phyloP scores from a whole-genome alignment of 148 eudicot genomes.

The Hydrangea macrophylla region DNA sequence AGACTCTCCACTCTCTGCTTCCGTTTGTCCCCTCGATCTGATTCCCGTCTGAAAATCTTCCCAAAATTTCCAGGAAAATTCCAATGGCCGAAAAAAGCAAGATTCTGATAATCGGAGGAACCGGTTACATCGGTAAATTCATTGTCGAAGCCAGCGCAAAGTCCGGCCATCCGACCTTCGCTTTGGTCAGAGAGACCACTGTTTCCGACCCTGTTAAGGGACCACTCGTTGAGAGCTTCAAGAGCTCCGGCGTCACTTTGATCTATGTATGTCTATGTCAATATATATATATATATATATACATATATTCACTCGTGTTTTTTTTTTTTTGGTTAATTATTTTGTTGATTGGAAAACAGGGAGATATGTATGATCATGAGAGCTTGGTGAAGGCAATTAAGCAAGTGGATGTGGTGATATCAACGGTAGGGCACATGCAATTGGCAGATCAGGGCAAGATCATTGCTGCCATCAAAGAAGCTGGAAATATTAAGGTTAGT shows the following conservation, averaged over 20 bases:
- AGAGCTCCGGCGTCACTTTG: constrained; percentile 35
- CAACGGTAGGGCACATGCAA: constrained; percentile 29
- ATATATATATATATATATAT: neutral
- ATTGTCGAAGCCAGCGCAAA: constrained; percentile 51
- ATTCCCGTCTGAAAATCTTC: too few species aligned
- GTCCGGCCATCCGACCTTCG: constrained; percentile 54
- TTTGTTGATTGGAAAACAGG: constrained; percentile 19
- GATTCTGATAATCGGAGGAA: constrained; percentile 57
- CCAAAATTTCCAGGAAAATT: constrained; percentile 2
- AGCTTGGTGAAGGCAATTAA: constrained; percentile 49
- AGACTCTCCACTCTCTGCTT: neutral
- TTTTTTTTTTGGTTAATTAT: neutral
- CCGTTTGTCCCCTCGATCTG: neutral
- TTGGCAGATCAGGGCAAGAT: constrained; percentile 39
- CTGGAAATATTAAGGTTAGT: constrained; percentile 57
- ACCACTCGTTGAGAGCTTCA: constrained; percentile 35
- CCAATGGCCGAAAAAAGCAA: constrained; percentile 46
- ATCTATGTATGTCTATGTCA: constrained; percentile 28
- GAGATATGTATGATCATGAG: constrained; percentile 45
- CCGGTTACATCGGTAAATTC: constrained; percentile 59
- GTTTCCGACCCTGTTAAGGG: constrained; percentile 36
- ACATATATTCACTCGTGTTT: neutral
- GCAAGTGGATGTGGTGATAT: constrained; percentile 63
- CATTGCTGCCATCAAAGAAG: constrained; percentile 55
- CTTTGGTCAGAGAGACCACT: constrained; percentile 34